Conservation (phyloP, 2,329 filamentous ascomycete species). For the Juglanconis oblonga region DNA sequence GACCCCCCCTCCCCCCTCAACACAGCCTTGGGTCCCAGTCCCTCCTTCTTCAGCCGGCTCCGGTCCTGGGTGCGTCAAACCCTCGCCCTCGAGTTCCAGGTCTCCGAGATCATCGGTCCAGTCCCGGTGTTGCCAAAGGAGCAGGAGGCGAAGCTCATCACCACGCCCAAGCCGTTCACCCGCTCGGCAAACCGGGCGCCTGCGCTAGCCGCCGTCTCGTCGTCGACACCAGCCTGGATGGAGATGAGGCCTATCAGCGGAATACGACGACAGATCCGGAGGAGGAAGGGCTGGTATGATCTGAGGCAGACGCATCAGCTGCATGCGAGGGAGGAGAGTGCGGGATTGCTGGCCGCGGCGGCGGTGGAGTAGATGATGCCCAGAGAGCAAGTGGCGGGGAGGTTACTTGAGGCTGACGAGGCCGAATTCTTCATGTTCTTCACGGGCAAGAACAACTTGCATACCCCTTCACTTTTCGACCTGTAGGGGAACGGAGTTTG, state of each 20-base stretch:
- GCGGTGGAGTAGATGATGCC: neutral
- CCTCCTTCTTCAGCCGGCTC: slow-evolving; percentile 2
- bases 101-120: slow-evolving; percentile 6
- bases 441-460: no score
- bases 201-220: neutral
- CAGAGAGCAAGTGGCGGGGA: neutral
- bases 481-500: no score
- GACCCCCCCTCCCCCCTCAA: no score
- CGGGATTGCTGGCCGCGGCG: neutral
- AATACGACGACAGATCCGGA: neutral
- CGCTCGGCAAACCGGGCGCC: neutral
- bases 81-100: neutral
- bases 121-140: neutral
- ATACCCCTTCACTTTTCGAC: no score
- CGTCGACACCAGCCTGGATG: neutral
- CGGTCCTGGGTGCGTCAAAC: slow-evolving; percentile 5
- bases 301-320: neutral
- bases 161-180: slow-evolving; percentile 1
- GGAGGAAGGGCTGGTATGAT: slow-evolving; percentile 9
- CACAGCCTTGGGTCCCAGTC: neutral
- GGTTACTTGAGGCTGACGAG: neutral
- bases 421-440: neutral
- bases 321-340: neutral
- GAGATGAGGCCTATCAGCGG: slow-evolving; percentile 4
- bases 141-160: slow-evolving; percentile 3